A percentile compares a stretch with the other conserved stretches of the same genome.
These are phyloP conservation scores for Udeniomyces megalosporus DNA, from an alignment of 768 basidiomycete genomes.

Conservation along the genomic window DNA sequence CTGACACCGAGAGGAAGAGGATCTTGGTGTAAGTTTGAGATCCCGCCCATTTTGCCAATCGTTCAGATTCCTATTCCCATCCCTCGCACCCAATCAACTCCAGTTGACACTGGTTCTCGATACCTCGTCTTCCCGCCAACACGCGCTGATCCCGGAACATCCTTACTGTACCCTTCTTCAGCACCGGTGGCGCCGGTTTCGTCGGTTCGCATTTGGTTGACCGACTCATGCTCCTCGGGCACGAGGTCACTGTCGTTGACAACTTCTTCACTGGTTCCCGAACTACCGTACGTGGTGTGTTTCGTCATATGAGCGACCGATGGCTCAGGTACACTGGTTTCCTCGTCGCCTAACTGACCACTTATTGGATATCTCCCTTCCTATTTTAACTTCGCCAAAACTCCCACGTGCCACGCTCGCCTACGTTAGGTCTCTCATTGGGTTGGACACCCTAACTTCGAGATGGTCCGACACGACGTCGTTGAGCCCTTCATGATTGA, in stretches of 20 bases:
- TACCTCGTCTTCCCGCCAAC: too few relatives aligned
- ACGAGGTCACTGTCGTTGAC: slow-evolving; percentile 92
- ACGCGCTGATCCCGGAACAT: too few relatives aligned
- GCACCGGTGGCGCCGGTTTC: slow-evolving; percentile 99
- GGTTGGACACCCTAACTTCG: slow-evolving; percentile 91
- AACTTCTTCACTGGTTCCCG: slow-evolving; percentile 98
- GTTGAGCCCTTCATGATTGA: slow-evolving; percentile 97
- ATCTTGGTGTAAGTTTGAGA: slow-evolving; percentile 38
- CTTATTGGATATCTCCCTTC: neutral
- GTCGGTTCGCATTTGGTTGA: slow-evolving; percentile 95
- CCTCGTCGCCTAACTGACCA: slow-evolving; percentile 39
- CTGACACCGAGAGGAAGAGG: slow-evolving; percentile 63
- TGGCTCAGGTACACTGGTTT: neutral
- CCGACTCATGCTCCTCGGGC: slow-evolving; percentile 90
- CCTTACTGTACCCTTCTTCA: neutral
- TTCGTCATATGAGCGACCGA: too few relatives aligned
- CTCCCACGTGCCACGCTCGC: too few relatives aligned
- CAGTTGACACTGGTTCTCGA: neutral
- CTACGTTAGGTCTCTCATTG: slow-evolving; percentile 28
- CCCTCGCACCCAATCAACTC: too few relatives aligned
- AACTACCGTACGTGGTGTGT: slow-evolving; percentile 61
- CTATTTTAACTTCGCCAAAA: too few relatives aligned
- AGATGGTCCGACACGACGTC: slow-evolving; percentile 92
- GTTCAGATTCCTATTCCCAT: neutral
- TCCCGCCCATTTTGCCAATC: too few relatives aligned